Conservation (phyloP, 148 eudicot species). For the Arbutus unedo region DNA sequence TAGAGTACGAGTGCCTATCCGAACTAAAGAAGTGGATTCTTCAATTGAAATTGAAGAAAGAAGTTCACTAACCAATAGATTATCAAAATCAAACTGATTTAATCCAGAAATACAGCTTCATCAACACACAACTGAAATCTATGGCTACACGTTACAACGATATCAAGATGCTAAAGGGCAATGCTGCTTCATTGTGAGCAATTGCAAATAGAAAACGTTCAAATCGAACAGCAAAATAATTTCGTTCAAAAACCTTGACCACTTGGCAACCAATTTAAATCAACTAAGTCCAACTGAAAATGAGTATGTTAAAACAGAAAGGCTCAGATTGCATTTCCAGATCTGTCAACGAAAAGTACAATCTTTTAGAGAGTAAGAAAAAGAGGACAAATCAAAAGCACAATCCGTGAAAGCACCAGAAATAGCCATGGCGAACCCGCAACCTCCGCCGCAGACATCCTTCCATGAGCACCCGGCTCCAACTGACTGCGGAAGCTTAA, state of each 20-base stretch:
- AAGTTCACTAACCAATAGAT: neutral
- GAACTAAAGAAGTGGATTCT: neutral
- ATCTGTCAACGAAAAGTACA: slow-evolving; percentile 3
- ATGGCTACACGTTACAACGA: neutral
- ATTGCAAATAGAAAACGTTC: neutral
- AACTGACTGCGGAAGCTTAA: slow-evolving; percentile 47
- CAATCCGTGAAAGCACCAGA: slow-evolving; percentile 44
- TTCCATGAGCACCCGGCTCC: slow-evolving; percentile 47
- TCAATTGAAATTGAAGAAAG: slow-evolving; percentile 3
- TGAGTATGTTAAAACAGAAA: neutral
- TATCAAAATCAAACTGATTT: neutral
- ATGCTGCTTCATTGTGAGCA: neutral
- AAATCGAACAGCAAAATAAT: neutral
- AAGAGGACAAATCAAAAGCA: neutral
- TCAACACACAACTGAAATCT: neutral
- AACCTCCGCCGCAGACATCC: slow-evolving; percentile 94
- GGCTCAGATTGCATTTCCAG: neutral
- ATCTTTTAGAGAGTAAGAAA: neutral
- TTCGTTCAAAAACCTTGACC: neutral
- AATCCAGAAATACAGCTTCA: neutral
- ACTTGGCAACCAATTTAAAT: neutral
- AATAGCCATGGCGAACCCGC: slow-evolving; percentile 95
- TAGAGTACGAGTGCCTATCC: neutral
- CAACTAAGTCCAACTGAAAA: neutral
- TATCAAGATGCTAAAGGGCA: neutral